Percentiles rank a stretch among this genome's conserved stretches.
Evolutionary conservation across 805 yeast species (phyloP).

Genomic region (Saturnispora serradocipensis): DNA sequence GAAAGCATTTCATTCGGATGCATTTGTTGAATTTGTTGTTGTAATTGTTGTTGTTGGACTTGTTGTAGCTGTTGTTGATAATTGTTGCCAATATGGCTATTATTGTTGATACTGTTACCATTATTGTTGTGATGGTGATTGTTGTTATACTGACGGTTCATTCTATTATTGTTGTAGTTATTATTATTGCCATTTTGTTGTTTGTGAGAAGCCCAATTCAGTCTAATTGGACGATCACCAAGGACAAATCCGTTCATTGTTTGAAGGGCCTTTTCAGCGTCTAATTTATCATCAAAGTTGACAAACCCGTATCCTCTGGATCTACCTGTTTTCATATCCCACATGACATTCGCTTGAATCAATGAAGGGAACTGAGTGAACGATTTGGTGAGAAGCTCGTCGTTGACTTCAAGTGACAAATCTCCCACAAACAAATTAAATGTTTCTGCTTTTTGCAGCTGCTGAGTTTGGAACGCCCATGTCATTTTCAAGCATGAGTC

Average conservation of each 20-base stretch:
- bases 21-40: not conserved
- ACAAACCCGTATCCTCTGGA: slow-evolving; percentile 91
- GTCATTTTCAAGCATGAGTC: slow-evolving; percentile 54
- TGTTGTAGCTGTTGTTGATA: slow-evolving; percentile 14
- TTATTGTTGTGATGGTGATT: slow-evolving; percentile 11
- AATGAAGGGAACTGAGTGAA: slow-evolving; percentile 52
- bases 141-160: slow-evolving; percentile 12
- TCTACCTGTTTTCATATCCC: slow-evolving; percentile 93
- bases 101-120: slow-evolving; percentile 14
- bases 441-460: slow-evolving; percentile 43
- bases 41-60: slow-evolving; percentile 3
- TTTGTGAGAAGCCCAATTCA: slow-evolving; percentile 84
- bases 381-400: slow-evolving; percentile 52
- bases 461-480: slow-evolving; percentile 80
- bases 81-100: slow-evolving; percentile 13
- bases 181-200: slow-evolving; percentile 22
- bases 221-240: slow-evolving; percentile 68
- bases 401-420: slow-evolving; percentile 71
- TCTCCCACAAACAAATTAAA: slow-evolving; percentile 83
- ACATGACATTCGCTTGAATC: slow-evolving; percentile 86
- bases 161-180: slow-evolving; percentile 6
- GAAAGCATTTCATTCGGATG: slow-evolving; percentile 1
- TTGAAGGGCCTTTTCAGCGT: slow-evolving; percentile 66
- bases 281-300: slow-evolving; percentile 53
- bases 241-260: slow-evolving; percentile 67